phyloP scores from a whole-genome alignment of 805 yeast species.

The Blastobotrys terrestris region DNA sequence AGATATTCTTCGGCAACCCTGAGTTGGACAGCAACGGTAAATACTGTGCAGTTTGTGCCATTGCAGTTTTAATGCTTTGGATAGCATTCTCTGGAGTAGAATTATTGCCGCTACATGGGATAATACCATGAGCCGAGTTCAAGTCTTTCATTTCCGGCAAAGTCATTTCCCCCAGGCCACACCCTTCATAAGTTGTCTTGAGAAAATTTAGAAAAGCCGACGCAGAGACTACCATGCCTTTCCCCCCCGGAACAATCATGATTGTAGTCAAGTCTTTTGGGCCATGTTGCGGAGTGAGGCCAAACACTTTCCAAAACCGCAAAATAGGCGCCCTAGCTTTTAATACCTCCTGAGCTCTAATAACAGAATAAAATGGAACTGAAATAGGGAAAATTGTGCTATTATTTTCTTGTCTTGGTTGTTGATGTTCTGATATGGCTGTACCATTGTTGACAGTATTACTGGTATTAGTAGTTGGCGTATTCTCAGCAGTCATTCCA shows the following conservation, averaged over 20 bases:
- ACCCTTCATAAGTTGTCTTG: conserved; percentile 31
- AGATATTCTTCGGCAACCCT: conserved; percentile 5
- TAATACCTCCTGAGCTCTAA: conserved; percentile 20
- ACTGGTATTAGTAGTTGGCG: background rate
- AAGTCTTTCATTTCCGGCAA: conserved; percentile 8
- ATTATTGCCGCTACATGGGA: conserved; percentile 6
- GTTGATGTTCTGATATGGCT: background rate
- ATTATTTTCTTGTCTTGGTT: background rate
- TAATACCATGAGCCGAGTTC: background rate
- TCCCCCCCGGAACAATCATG: conserved; percentile 25
- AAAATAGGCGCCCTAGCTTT: conserved; percentile 34
- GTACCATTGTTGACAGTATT: background rate
- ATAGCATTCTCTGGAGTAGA: background rate
- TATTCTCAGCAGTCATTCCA: background rate
- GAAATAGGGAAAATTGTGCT: conserved; percentile 13
- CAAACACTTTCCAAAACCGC: conserved; percentile 36
- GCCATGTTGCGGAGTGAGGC: conserved; percentile 30
- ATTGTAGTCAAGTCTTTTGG: conserved; percentile 27
- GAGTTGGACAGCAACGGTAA: conserved; percentile 1
- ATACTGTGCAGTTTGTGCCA: background rate
- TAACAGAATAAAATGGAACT: conserved; percentile 14
- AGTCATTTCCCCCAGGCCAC: conserved; percentile 29
- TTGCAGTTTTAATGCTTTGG: background rate
- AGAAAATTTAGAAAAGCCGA: conserved; percentile 21
- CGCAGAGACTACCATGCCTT: conserved; percentile 21